Percentiles rank a stretch among this genome's conserved stretches.
phyloP scores from a whole-genome alignment of 306 rosid genomes.

The Quercus bicolor region DNA sequence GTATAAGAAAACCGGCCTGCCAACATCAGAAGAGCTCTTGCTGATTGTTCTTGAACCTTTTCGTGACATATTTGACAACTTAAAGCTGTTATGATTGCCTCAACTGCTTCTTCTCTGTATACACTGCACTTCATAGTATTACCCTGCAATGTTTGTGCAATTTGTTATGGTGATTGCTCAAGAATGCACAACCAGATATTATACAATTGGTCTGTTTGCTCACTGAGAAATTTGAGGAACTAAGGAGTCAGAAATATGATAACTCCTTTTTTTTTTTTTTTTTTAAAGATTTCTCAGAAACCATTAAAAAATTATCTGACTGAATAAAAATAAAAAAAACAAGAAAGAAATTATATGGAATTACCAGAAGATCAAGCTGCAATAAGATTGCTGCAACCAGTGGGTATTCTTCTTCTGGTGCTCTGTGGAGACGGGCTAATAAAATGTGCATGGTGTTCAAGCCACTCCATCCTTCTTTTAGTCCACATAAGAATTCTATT shows the following conservation, averaged over 20 bases:
- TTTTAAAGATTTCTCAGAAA: not conserved
- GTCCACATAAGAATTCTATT: slow-evolving; percentile 42
- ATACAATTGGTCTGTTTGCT: not conserved
- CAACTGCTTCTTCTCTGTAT: slow-evolving; percentile 79
- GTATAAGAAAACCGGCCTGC: slow-evolving; percentile 60
- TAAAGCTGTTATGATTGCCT: slow-evolving; percentile 50
- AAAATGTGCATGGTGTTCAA: slow-evolving; percentile 62
- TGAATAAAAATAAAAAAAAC: not conserved
- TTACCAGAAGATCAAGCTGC: slow-evolving; percentile 86
- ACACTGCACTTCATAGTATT: slow-evolving; percentile 55
- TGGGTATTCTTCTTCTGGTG: slow-evolving; percentile 53
- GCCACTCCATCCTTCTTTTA: slow-evolving; percentile 72
- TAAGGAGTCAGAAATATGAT: not conserved
- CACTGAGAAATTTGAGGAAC: not conserved
- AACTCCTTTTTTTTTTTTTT: not conserved
- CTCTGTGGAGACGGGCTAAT: slow-evolving; percentile 52
- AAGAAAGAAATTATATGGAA: slow-evolving; percentile 1
- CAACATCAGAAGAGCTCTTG: slow-evolving; percentile 60
- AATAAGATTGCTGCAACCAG: slow-evolving; percentile 58
- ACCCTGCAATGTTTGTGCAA: slow-evolving; percentile 82
- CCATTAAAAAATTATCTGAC: not conserved
- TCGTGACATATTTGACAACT: slow-evolving; percentile 37
- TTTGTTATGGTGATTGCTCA: slow-evolving; percentile 52
- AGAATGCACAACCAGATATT: slow-evolving; percentile 1
- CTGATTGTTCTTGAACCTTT: slow-evolving; percentile 54